phyloP scores from a whole-genome alignment of 2,329 filamentous ascomycete species.

The Ramichloridium luteum region DNA sequence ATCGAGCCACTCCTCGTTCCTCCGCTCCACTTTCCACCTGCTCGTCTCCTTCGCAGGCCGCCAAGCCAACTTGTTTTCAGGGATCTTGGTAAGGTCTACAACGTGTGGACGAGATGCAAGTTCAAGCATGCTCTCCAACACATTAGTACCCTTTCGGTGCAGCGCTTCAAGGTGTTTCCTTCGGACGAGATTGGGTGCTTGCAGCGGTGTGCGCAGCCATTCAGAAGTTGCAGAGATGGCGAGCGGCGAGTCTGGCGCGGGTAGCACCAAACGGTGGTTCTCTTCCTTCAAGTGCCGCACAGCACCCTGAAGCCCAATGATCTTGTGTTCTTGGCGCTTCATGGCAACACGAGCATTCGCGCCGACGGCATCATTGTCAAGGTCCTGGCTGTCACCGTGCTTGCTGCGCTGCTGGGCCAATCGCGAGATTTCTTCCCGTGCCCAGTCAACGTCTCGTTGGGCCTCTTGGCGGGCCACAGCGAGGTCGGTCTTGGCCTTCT shows the following conservation, averaged over 20 bases:
- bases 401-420: conserved; percentile 16
- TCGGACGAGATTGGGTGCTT: conserved; percentile 22
- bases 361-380: conserved; percentile 54
- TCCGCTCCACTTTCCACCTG: conserved; percentile 53
- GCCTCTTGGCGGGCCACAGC: conserved; percentile 15
- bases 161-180: conserved; percentile 35
- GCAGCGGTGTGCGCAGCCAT: conserved; percentile 54
- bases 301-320: conserved; percentile 47
- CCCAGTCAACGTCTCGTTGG: conserved; percentile 18
- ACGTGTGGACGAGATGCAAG: conserved; percentile 46
- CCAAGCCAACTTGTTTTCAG: conserved; percentile 53
- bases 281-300: conserved; percentile 58
- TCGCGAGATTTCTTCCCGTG: conserved; percentile 19
- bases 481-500: conserved; percentile 36
- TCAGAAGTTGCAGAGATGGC: conserved; percentile 30
- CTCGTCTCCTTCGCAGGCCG: conserved; percentile 51
- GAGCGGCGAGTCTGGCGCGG: conserved; percentile 13
- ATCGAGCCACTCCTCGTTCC: conserved; percentile 52
- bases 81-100: conserved; percentile 47
- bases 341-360: conserved; percentile 58
- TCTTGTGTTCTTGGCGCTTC: conserved; percentile 60
- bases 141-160: conserved; percentile 49
- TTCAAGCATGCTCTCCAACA: conserved; percentile 51
- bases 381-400: conserved; percentile 41
- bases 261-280: conserved; percentile 48